Conservation (phyloP, 495 filamentous ascomycete genomes). For the Stereocaulon alpinum region DNA sequence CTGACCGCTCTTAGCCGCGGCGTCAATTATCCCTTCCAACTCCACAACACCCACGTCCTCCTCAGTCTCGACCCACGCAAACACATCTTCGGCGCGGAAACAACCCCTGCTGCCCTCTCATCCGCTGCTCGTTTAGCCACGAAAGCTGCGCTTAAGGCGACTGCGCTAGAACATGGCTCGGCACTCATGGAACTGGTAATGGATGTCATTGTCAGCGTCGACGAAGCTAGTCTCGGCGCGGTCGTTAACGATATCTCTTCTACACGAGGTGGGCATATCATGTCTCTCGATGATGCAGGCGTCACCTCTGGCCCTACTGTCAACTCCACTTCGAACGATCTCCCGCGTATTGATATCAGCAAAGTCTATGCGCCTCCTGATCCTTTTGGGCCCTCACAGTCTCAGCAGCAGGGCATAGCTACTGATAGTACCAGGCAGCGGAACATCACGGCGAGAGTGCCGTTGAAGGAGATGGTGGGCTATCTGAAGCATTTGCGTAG, state of each 20-base stretch:
- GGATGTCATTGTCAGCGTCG: constrained; percentile 70
- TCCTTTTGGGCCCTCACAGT: constrained; percentile 53
- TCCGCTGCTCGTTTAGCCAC: constrained; percentile 67
- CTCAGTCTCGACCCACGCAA: constrained; percentile 54
- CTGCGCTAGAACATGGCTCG: constrained; percentile 36
- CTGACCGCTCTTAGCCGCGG: constrained; percentile 80
- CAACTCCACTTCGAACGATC: constrained; percentile 22
- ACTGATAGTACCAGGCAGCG: constrained; percentile 33
- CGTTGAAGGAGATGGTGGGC: constrained; percentile 92
- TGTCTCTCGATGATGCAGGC: constrained; percentile 62
- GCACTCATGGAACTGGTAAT: constrained; percentile 88
- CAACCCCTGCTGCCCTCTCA: constrained; percentile 64
- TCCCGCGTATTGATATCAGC: constrained; percentile 47
- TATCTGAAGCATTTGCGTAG: constrained; percentile 85
- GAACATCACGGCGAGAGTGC: constrained; percentile 72
- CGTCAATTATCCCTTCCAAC: constrained; percentile 61
- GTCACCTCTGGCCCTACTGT: constrained; percentile 27
- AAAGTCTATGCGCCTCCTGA: constrained; percentile 78
- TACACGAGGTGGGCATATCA: constrained; percentile 70
- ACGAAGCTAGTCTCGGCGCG: constrained; percentile 67
- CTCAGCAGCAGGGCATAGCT: constrained; percentile 17
- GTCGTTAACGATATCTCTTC: constrained; percentile 88
- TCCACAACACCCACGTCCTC: constrained; percentile 58
- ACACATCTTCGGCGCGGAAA: constrained; percentile 57
- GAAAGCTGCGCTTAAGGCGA: constrained; percentile 50